A percentile compares a stretch with the other conserved stretches of the same genome.
These are phyloP conservation scores for Pleoardoris graminearum DNA, from an alignment of 2,329 filamentous ascomycete genomes.

Conservation along the genomic window DNA sequence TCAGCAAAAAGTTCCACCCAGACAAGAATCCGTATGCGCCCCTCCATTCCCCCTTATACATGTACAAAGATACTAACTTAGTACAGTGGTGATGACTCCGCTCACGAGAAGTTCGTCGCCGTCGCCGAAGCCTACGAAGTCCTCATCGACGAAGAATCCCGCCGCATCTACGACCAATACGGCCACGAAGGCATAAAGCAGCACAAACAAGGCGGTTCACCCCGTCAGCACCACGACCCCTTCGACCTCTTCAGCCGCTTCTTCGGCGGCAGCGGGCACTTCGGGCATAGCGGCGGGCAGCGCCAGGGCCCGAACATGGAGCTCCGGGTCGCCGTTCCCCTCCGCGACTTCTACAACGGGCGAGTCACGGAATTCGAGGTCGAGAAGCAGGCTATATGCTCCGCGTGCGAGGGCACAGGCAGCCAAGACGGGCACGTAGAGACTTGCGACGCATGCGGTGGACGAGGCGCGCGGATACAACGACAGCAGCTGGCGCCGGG, in stretches of 20 bases:
- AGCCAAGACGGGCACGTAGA: constrained; percentile 82
- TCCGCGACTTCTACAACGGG: constrained; percentile 93
- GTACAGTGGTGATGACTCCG: constrained; percentile 71
- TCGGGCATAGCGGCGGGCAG: constrained; percentile 74
- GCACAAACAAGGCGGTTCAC: constrained; percentile 71
- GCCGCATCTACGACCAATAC: constrained; percentile 90
- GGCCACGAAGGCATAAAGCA: constrained; percentile 90
- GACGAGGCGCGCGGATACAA: constrained; percentile 81
- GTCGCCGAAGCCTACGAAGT: constrained; percentile 95
- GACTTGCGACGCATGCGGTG: constrained; percentile 74
- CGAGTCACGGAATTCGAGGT: constrained; percentile 83
- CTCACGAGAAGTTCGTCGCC: constrained; percentile 88
- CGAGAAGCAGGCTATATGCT: constrained; percentile 94
- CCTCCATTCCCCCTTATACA: background rate
- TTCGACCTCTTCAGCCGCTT: constrained; percentile 97
- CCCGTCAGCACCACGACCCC: constrained; percentile 68
- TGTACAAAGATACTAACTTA: constrained; percentile 13
- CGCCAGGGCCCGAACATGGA: constrained; percentile 88
- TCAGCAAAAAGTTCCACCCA: constrained; percentile 95
- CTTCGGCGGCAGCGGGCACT: constrained; percentile 90
- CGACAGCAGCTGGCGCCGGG: constrained; percentile 93
- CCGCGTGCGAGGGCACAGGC: constrained; percentile 84
- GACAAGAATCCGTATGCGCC: constrained; percentile 92
- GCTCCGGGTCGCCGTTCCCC: constrained; percentile 74
- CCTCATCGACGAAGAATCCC: constrained; percentile 75